These are phyloP conservation scores for Eustoma russellianum DNA, from an alignment of 257 asterid genomes.

Conservation along the genomic window DNA sequence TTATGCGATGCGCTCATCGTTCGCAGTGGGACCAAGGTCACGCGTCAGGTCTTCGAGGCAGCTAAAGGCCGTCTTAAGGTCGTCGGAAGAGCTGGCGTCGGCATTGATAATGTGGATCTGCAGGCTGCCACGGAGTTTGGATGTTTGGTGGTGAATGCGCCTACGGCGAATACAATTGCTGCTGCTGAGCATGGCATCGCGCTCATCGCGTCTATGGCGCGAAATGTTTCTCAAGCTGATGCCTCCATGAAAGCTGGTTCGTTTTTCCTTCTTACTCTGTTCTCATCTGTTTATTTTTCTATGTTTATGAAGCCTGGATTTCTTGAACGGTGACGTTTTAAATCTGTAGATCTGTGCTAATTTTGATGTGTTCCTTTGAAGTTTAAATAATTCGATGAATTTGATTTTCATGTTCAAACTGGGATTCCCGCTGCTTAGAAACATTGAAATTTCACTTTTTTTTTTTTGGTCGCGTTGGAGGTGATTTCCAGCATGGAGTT, in stretches of 20 bases:
- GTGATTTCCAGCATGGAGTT: too few relatives aligned
- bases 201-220: slow-evolving; percentile 69
- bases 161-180: slow-evolving; percentile 89
- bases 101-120: slow-evolving; percentile 93
- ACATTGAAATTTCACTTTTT: too few relatives aligned
- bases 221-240: slow-evolving; percentile 89
- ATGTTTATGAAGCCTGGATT: background rate
- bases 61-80: slow-evolving; percentile 74
- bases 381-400: background rate
- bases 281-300: background rate
- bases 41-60: slow-evolving; percentile 81
- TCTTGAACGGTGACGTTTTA: background rate
- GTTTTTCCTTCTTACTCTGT: background rate
- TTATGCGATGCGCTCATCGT: slow-evolving; percentile 73
- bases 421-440: too few relatives aligned
- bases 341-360: background rate
- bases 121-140: slow-evolving; percentile 92
- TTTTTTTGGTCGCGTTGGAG: too few relatives aligned
- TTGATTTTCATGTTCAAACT: background rate
- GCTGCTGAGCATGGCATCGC: slow-evolving; percentile 96
- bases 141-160: slow-evolving; percentile 90
- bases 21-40: slow-evolving; percentile 87
- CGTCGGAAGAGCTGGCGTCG: slow-evolving; percentile 93
- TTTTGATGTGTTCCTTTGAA: background rate
- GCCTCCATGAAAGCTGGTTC: slow-evolving; percentile 94